A percentile compares a stretch with the other conserved stretches of the same genome.
phyloP scores from a whole-genome alignment of 2,329 filamentous ascomycete species.

The Hymenoscyphus infarciens region DNA sequence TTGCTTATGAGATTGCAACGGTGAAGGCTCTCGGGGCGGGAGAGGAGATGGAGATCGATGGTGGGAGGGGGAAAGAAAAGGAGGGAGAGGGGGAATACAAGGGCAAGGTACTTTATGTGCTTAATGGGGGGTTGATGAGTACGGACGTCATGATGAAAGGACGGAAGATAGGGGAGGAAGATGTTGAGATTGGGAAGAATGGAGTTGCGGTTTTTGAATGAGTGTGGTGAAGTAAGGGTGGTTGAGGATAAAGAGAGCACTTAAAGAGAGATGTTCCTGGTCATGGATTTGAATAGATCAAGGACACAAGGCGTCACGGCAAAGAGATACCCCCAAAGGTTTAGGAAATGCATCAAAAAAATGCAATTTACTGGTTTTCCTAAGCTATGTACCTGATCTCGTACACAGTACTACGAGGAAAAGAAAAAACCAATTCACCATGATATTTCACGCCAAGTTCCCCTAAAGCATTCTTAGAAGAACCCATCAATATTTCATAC shows the following conservation, averaged over 20 bases:
- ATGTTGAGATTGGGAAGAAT: conserved; percentile 30
- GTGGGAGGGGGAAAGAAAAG: conserved; percentile 32
- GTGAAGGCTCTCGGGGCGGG: conserved; percentile 25
- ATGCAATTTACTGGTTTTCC: conserved; percentile 11
- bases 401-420: background rate
- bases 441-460: conserved; percentile 5
- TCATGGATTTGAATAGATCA: background rate
- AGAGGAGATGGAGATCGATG: conserved; percentile 24
- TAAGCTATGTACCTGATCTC: conserved; percentile 10
- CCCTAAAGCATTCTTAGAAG: background rate
- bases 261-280: too few relatives aligned
- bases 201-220: conserved; percentile 30
- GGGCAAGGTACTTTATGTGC: conserved; percentile 51
- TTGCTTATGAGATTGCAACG: conserved; percentile 60
- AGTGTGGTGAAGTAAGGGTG: background rate
- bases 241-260: background rate
- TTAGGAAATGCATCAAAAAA: conserved; percentile 5
- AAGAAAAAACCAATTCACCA: background rate
- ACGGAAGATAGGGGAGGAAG: conserved; percentile 35
- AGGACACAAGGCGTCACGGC: too few relatives aligned
- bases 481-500: conserved; percentile 6
- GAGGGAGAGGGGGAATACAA: conserved; percentile 35
- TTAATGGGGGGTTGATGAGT: conserved; percentile 56
- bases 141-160: conserved; percentile 52
- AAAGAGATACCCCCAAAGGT: background rate